These are phyloP conservation scores for Lasiodiplodia hormozganensis DNA, from an alignment of 2,329 filamentous ascomycete genomes.

Conservation along the genomic window DNA sequence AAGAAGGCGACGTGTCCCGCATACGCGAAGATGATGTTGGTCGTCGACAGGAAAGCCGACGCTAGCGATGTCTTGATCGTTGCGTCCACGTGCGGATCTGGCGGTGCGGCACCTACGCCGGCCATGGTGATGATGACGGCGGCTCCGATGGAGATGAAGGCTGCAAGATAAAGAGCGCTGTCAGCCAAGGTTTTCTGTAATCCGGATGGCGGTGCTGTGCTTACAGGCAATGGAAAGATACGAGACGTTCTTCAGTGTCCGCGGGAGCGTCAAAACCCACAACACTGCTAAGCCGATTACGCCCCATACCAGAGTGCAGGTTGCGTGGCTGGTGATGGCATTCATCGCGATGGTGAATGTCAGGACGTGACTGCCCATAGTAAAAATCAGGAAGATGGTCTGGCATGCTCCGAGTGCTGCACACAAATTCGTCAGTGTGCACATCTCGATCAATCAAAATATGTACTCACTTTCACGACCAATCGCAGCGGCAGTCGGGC, in stretches of 20 bases:
- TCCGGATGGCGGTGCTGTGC: not conserved
- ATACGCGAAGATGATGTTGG: slow-evolving; percentile 76
- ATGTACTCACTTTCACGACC: slow-evolving; percentile 19
- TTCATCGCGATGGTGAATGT: slow-evolving; percentile 34
- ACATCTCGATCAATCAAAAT: not conserved
- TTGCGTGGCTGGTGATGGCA: slow-evolving; percentile 29
- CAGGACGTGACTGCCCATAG: slow-evolving; percentile 30
- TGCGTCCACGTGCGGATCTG: slow-evolving; percentile 28
- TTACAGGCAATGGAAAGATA: slow-evolving; percentile 67
- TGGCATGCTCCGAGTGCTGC: slow-evolving; percentile 27
- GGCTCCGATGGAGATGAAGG: slow-evolving; percentile 42
- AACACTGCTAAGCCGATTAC: slow-evolving; percentile 66
- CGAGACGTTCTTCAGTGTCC: slow-evolving; percentile 68
- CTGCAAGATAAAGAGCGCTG: slow-evolving; percentile 24
- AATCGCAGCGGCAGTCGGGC: slow-evolving; percentile 24
- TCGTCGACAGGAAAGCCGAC: slow-evolving; percentile 45
- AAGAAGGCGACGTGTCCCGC: slow-evolving; percentile 73
- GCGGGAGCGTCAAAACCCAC: slow-evolving; percentile 64
- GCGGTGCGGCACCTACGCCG: slow-evolving; percentile 39
- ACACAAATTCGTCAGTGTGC: not conserved
- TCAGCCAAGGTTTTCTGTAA: not conserved
- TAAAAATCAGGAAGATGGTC: slow-evolving; percentile 30
- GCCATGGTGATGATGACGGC: slow-evolving; percentile 50
- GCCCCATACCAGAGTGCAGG: slow-evolving; percentile 53
- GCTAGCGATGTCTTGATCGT: slow-evolving; percentile 48